These are phyloP conservation scores for Corymbia calophylla DNA, from an alignment of 441 rosid species.

Conservation along the genomic window DNA sequence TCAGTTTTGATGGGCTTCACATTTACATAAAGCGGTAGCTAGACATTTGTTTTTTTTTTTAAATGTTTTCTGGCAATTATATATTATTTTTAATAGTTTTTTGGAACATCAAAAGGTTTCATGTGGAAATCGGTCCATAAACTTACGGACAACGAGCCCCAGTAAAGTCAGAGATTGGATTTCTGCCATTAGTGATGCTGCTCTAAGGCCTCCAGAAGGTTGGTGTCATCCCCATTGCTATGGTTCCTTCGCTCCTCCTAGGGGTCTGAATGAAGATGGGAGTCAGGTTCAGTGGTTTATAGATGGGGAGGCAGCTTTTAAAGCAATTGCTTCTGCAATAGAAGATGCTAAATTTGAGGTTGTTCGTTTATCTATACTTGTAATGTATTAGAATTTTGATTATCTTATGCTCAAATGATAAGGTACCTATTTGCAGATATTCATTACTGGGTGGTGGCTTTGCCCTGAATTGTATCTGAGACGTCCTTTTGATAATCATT, in stretches of 20 bases:
- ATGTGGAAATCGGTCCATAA: slow-evolving; percentile 86
- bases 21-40: not conserved
- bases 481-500: slow-evolving; percentile 70
- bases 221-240: slow-evolving; percentile 99
- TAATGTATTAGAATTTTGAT: not conserved
- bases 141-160: slow-evolving; percentile 62
- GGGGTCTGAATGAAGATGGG: slow-evolving; percentile 96
- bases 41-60: not conserved
- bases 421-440: slow-evolving; percentile 52
- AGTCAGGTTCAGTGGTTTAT: slow-evolving; percentile 98
- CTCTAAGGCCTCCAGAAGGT: slow-evolving; percentile 96
- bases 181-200: slow-evolving; percentile 92
- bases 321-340: slow-evolving; percentile 84
- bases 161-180: slow-evolving; percentile 95
- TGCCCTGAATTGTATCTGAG: slow-evolving; percentile 98
- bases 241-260: slow-evolving; percentile 96
- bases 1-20: not conserved
- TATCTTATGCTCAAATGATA: not conserved
- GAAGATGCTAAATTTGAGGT: slow-evolving; percentile 98
- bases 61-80: not conserved
- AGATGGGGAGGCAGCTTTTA: slow-evolving; percentile 92
- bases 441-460: slow-evolving; percentile 99
- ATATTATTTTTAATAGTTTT: slow-evolving; percentile 8
- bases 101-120: slow-evolving; percentile 47
- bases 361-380: not conserved